These are phyloP conservation scores for Ploettnerulaceae sp. DNA, from an alignment of 2,329 filamentous ascomycete genomes.

Conservation along the genomic window DNA sequence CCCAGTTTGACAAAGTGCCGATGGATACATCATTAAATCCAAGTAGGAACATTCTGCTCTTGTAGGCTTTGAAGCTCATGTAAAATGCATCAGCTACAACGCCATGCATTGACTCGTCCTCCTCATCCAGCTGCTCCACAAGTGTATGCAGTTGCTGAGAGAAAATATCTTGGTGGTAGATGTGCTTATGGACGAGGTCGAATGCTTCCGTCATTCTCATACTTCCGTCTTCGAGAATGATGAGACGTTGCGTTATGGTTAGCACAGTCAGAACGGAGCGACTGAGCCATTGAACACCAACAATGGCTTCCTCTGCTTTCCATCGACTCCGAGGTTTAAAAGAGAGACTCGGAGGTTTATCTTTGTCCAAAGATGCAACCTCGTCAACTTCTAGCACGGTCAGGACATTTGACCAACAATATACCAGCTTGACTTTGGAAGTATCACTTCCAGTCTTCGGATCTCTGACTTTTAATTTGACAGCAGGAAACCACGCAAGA, in stretches of 20 bases:
- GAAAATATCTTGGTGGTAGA: constrained; percentile 88
- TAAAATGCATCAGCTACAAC: constrained; percentile 96
- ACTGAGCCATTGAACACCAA: constrained; percentile 94
- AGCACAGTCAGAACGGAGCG: constrained; percentile 86
- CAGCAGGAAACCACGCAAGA: constrained; percentile 94
- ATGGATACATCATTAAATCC: constrained; percentile 93
- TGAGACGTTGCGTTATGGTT: constrained; percentile 87
- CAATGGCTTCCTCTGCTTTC: constrained; percentile 92
- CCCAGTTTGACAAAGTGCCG: constrained; percentile 93
- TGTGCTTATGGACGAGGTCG: constrained; percentile 85
- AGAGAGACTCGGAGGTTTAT: constrained; percentile 71
- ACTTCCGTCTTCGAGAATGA: constrained; percentile 84
- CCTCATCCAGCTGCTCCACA: constrained; percentile 83
- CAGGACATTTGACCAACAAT: constrained; percentile 98
- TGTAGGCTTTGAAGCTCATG: constrained; percentile 96
- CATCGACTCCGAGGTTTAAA: constrained; percentile 84
- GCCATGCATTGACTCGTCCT: constrained; percentile 85
- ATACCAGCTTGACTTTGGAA: constrained; percentile 83
- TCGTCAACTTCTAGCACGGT: constrained; percentile 88
- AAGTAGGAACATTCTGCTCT: constrained; percentile 84
- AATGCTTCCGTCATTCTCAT: constrained; percentile 94
- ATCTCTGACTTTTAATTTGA: constrained; percentile 78
- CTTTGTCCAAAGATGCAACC: constrained; percentile 59
- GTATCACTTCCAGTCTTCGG: constrained; percentile 60
- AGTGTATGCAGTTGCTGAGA: constrained; percentile 78